These are phyloP conservation scores for Allium cepa DNA, from an alignment of 106 monocot genomes.

Conservation along the genomic window DNA sequence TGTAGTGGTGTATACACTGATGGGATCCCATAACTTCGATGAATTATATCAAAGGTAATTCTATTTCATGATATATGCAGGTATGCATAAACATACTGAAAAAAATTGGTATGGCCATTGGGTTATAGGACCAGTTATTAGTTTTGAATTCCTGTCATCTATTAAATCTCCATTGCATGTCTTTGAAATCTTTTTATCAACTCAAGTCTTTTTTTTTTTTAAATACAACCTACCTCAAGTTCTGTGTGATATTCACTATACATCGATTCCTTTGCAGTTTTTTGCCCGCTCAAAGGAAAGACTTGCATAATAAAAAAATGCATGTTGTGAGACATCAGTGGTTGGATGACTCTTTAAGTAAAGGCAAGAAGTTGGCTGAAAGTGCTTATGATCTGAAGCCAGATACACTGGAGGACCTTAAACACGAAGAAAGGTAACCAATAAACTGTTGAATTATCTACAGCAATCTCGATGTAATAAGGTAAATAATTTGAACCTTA, in stretches of 20 bases:
- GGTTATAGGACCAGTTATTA: no score
- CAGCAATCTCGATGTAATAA: no score
- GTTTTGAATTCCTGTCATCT: no score
- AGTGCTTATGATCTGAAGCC: constrained; percentile 70
- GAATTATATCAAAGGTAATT: constrained; percentile 53
- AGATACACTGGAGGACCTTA: constrained; percentile 40
- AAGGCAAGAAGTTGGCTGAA: constrained; percentile 48
- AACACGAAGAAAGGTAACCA: constrained; percentile 43
- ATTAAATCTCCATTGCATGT: no score
- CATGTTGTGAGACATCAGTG: constrained; percentile 66
- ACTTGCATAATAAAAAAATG: constrained; percentile 46
- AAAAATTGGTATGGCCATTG: no score
- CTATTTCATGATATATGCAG: background rate
- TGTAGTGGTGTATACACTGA: constrained; percentile 39
- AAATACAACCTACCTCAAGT: no score
- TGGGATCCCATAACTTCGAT: constrained; percentile 38
- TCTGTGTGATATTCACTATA: no score
- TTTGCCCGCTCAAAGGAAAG: constrained; percentile 32
- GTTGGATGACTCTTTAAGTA: constrained; percentile 77
- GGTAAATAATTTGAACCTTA: no score
- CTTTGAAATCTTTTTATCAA: no score
- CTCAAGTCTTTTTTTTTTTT: no score
- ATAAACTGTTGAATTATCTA: background rate
- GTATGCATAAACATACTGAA: no score
- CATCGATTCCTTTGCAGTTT: constrained; percentile 34